These are phyloP conservation scores for Ceratobasidium sp. DNA, from an alignment of 1,284 basidiomycete species.

Conservation along the genomic window DNA sequence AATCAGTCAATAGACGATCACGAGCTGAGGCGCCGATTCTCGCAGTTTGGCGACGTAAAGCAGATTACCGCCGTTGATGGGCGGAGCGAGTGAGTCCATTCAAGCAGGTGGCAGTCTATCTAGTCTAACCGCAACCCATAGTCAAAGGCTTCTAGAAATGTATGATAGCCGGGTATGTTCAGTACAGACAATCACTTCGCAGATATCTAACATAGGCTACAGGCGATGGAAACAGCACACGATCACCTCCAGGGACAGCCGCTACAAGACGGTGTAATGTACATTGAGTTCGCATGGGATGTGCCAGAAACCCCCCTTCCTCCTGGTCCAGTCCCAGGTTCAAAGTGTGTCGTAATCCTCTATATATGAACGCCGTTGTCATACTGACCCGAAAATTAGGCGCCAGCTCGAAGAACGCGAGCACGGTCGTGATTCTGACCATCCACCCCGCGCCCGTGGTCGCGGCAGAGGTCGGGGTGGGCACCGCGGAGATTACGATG, in stretches of 20 bases:
- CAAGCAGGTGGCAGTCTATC: neutral
- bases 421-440: constrained; percentile 62
- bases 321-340: constrained; percentile 54
- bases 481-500: constrained; percentile 23
- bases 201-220: constrained; percentile 23
- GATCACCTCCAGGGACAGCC: constrained; percentile 81
- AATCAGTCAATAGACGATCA: constrained; percentile 80
- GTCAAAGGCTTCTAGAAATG: constrained; percentile 87
- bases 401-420: constrained; percentile 38
- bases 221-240: constrained; percentile 81
- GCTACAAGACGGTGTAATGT: constrained; percentile 87
- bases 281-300: constrained; percentile 91
- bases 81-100: constrained; percentile 70
- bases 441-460: constrained; percentile 53
- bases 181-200: neutral
- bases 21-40: constrained; percentile 84
- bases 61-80: constrained; percentile 72
- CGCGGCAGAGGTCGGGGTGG: constrained; percentile 51
- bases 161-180: constrained; percentile 81
- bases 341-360: constrained; percentile 48
- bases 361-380: neutral
- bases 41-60: constrained; percentile 91
- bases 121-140: constrained; percentile 51
- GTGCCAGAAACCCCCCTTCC: constrained; percentile 56
- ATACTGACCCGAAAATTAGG: constrained; percentile 30